Base-by-base conservation (phyloP, 495 filamentous ascomycete genomes). In the Parmelia sp. region DNA sequence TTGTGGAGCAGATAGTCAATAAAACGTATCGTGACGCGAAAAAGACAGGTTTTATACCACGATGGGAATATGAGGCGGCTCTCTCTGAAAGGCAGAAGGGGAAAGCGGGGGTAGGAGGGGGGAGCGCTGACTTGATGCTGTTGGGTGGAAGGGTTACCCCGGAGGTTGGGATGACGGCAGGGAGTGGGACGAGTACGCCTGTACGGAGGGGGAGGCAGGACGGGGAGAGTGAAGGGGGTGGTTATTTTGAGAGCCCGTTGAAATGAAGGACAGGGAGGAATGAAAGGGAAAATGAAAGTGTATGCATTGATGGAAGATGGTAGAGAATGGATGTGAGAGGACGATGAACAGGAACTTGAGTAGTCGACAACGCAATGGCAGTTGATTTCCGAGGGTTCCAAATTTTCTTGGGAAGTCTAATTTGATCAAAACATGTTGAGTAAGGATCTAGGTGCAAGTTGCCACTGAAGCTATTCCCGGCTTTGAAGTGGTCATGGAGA, bases 21-120 rank as follows among this genome's bases (percentile, higher is more conserved):
- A 89, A 92, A 65, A 89, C 96, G 29, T 96, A 94, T 72, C 80
- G 79, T 60, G 84, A 84, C 76, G 95, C 84, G 39, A 81, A 79
- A 65, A 87, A 84, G 58, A 83, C 79, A 31, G 85, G 86, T 57
- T 97, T 89, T 75, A 88, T 88, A 63, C 87, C 89, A 2, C 92
- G 90, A 14, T 68, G 70, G 31, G 65, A 67, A 12, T 58, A 61
- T 55, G 65, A 60, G 40, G 51, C 67, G 14, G 9, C 29, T 29
- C 9, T 33, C 9, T 51, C 51, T 3, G 53, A 60, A 15, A 62
- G 51, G 47, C n/a, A 51, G 19, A 37, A 58, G 47, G 56, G 58
- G 9, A 47, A 60, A 25, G n/a, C 27, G 31, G 62, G 42, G 7
- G 60, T 42, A 37, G 58, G 62, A 40, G 62, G 37, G 29, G 35